phyloP scores from a whole-genome alignment of 2,329 filamentous ascomycete species.

The Ophiostoma sp. region DNA sequence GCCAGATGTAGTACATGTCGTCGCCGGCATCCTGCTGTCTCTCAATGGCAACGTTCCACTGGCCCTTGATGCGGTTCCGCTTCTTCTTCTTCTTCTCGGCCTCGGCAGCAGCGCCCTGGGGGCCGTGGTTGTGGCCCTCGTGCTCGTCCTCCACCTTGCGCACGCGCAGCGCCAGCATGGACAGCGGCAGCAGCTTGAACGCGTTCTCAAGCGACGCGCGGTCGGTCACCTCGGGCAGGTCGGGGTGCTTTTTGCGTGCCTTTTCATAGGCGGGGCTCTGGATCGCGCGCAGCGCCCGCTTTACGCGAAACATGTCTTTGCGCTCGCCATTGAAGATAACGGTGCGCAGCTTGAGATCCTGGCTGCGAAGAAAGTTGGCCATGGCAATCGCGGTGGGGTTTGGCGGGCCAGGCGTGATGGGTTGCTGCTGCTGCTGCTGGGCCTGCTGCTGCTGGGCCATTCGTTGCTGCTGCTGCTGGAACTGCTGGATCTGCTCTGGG shows the following conservation, averaged over 20 bases:
- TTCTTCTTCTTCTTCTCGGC: conserved; percentile 49
- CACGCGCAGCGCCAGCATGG: conserved; percentile 87
- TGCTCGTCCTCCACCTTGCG: conserved; percentile 68
- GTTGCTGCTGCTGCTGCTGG: conserved; percentile 45
- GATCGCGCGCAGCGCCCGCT: conserved; percentile 86
- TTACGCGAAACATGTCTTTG: conserved; percentile 98
- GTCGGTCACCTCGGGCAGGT: conserved; percentile 82
- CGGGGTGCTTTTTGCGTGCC: conserved; percentile 80
- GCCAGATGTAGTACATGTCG: conserved; percentile 92
- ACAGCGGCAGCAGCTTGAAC: conserved; percentile 92
- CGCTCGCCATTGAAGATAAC: conserved; percentile 93
- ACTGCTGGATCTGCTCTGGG: conserved; percentile 37
- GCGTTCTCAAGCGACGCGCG: conserved; percentile 78
- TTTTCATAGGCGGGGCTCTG: conserved; percentile 86
- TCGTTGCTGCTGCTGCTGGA: conserved; percentile 35
- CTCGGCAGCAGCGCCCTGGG: not conserved
- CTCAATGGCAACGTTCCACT: conserved; percentile 94
- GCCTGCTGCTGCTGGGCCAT: conserved; percentile 34
- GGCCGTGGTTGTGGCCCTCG: conserved; percentile 61
- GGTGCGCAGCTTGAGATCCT: conserved; percentile 82
- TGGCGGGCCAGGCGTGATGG: conserved; percentile 71
- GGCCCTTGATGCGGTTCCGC: conserved; percentile 85
- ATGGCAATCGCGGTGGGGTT: conserved; percentile 85
- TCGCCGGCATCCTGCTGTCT: conserved; percentile 86
- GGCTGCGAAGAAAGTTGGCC: conserved; percentile 76